phyloP scores from a whole-genome alignment of 2,329 filamentous ascomycete species.

The Trichoderma cornu-damae region DNA sequence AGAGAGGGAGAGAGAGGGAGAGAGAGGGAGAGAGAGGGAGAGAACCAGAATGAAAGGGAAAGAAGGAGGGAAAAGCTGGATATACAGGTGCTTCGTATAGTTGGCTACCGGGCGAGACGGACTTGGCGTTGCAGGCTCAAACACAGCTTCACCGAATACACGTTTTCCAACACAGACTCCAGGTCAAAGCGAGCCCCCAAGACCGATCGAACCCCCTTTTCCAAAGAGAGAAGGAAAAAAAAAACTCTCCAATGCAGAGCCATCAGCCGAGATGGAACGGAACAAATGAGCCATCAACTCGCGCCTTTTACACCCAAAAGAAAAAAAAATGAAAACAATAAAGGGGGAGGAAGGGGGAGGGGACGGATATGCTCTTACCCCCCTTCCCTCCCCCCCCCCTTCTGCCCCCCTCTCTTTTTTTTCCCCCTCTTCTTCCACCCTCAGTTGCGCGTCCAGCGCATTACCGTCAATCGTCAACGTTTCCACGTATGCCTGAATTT shows the following conservation, averaged over 20 bases:
- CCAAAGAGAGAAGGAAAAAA: constrained; percentile 8
- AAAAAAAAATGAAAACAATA: background rate
- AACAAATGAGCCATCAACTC: background rate
- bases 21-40: background rate
- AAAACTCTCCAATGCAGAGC: background rate
- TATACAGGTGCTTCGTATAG: constrained; percentile 19
- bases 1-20: too few species aligned
- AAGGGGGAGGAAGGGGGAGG: too few species aligned
- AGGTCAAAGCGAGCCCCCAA: constrained; percentile 12
- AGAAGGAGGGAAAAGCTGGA: background rate
- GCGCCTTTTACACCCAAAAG: constrained; percentile 6
- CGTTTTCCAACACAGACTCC: constrained; percentile 16
- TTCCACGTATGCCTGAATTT: background rate
- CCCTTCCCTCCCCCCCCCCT: too few species aligned
- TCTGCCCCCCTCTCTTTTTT: background rate
- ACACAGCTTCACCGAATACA: constrained; percentile 7
- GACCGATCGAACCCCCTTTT: constrained; percentile 3
- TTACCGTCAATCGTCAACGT: constrained; percentile 9
- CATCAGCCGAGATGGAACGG: background rate
- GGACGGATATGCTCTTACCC: too few species aligned
- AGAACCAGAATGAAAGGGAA: background rate
- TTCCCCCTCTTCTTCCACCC: too few species aligned
- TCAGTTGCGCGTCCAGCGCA: background rate
- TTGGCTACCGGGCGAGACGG: constrained; percentile 16
- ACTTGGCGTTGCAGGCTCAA: constrained; percentile 14